Conservation (phyloP, 1,284 basidiomycete genomes). For the Polyporus tsugae region DNA sequence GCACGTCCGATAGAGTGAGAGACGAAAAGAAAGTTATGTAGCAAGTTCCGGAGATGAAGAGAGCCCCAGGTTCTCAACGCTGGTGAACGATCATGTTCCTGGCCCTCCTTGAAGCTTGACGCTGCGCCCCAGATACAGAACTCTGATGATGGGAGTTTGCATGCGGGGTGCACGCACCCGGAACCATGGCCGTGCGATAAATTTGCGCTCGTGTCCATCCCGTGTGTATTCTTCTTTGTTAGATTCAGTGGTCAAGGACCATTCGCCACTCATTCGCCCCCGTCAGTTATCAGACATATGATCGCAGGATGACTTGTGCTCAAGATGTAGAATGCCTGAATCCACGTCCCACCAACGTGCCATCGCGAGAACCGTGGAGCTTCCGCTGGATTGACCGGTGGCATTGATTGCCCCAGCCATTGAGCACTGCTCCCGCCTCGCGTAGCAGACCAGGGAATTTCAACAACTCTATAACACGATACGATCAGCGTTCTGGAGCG, state of each 20-base stretch:
- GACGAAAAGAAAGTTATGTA: conserved; percentile 7
- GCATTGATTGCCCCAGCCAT: neutral
- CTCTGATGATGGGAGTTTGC: neutral
- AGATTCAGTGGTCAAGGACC: neutral
- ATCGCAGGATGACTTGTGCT: neutral
- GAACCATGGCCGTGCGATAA: neutral
- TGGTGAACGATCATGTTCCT: neutral
- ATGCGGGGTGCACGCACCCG: neutral
- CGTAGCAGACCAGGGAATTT: neutral
- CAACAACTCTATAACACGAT: neutral
- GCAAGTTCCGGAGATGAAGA: neutral
- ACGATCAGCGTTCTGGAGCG: conserved; percentile 2
- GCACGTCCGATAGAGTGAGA: neutral
- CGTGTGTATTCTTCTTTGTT: neutral
- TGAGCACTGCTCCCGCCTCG: neutral
- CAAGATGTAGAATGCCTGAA: neutral
- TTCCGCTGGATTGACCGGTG: neutral
- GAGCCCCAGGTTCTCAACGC: neutral
- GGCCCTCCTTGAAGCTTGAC: neutral
- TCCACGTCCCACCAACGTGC: neutral
- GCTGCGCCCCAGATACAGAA: neutral
- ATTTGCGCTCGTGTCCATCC: neutral
- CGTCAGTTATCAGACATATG: neutral
- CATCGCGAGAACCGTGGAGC: neutral
- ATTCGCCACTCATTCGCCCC: neutral